Evolutionary conservation across 1,139 yeast genomes (phyloP), one percentile per base, ranked within the genome.

Genomic region (Yamadazyma epiphylla): DNA sequence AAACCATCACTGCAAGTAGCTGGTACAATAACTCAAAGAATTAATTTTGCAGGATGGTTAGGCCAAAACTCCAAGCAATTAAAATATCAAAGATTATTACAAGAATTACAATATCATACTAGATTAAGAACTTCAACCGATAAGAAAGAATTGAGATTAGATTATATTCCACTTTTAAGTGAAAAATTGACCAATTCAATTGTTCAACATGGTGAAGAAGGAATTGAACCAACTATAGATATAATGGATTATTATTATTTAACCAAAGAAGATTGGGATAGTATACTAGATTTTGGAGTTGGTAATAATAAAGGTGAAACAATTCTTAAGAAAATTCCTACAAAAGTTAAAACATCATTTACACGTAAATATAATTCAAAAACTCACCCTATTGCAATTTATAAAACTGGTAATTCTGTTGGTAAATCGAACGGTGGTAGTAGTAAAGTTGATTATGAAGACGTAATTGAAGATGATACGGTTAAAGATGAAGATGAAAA

Each of bases 251-350:
- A 76, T 22, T 91, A 94, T 54, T 91, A 75, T 50, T 55, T 94
- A 26, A 84, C 95, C 8, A 82, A 77, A 48, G 96, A 89, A 36
- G 97, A 91, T 56, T 91, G 94, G 88, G 97, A 89, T 48, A 73
- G 72, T 19, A 63, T 94, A 13, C 64, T 86, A 70, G 96, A 88
- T 39, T 74, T 88, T 41, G 81, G 87, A 14, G 80, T 88, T 11
- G 95, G 95, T 0, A 58, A 64, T 19, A 51, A 55, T 37, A 73
- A 77, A 22, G 59, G 57, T 3, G 47, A 43, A 10, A 73, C 69
- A 3, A 43, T 64, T 8, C 47, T 76, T 28, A 85, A 85, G 53
- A 71, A 74, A 43, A 70, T 94, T 4, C 77, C 91, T 9, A 73
- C 95, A 1, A 70, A 79, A 19, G 80, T 78, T 13, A 94, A 94